Conservation (phyloP, 371 early-diverging fungal species). For the Parasitella parasitica region DNA sequence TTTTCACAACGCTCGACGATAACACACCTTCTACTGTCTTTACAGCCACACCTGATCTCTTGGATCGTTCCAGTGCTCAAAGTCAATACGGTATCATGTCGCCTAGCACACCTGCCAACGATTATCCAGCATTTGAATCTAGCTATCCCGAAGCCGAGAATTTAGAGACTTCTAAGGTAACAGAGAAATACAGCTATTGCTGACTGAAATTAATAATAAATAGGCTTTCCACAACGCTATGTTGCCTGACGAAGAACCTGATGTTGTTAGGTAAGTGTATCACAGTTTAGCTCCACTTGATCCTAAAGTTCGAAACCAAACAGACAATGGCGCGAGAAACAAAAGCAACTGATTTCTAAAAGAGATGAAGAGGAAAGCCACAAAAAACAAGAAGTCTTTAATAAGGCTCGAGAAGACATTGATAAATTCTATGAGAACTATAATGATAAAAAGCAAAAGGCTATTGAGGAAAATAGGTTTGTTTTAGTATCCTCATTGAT, state of each 20-base stretch:
- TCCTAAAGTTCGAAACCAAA: not conserved
- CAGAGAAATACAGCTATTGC: too few relatives aligned
- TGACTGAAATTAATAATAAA: too few relatives aligned
- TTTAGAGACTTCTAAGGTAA: constrained; percentile 41
- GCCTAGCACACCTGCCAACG: constrained; percentile 6
- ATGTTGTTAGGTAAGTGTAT: constrained; percentile 46
- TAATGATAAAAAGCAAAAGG: constrained; percentile 81
- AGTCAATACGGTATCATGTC: not conserved
- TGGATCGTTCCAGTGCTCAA: not conserved
- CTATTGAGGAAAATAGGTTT: constrained; percentile 74
- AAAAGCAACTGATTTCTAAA: constrained; percentile 65
- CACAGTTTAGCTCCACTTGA: too few relatives aligned
- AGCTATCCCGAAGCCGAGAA: constrained; percentile 48
- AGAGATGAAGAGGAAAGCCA: constrained; percentile 71
- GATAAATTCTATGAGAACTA: constrained; percentile 94
- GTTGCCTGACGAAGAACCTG: constrained; percentile 54
- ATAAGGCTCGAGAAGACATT: constrained; percentile 75
- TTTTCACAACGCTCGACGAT: constrained; percentile 33
- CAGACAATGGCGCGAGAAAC: constrained; percentile 82
- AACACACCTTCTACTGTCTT: not conserved
- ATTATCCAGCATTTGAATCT: constrained; percentile 39
- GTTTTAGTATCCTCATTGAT: not conserved
- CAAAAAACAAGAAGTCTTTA: constrained; percentile 69
- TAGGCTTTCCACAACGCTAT: constrained; percentile 47
- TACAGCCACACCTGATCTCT: not conserved